Percentiles rank a stretch among this genome's conserved stretches.
phyloP scores from a whole-genome alignment of 352 stramenopile species.

The Blastocystis sp. region DNA sequence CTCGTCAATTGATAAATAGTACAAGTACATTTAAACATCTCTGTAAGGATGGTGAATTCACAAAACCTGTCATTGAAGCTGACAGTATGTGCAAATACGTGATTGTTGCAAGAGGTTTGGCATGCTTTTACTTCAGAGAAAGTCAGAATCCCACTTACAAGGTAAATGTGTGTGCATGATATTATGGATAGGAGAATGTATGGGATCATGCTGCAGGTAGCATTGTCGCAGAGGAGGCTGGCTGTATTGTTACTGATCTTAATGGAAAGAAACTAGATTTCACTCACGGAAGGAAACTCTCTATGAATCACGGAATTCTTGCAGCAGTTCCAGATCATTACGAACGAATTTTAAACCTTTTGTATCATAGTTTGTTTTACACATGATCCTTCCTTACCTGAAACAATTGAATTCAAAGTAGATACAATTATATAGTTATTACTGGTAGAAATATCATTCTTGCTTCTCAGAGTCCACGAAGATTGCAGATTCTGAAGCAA shows the following conservation, averaged over 20 bases:
- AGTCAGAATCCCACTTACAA: neutral
- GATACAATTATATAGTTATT: neutral
- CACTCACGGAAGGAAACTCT: constrained; percentile 72
- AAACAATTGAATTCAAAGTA: constrained; percentile 37
- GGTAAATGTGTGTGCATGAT: neutral
- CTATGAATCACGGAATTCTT: constrained; percentile 71
- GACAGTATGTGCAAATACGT: constrained; percentile 67
- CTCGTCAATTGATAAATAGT: neutral
- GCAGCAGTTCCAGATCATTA: constrained; percentile 71
- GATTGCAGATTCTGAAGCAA: constrained; percentile 66
- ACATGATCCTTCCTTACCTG: constrained; percentile 59
- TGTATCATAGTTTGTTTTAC: constrained; percentile 8
- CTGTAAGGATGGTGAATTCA: neutral
- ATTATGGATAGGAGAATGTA: constrained; percentile 73
- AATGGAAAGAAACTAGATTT: constrained; percentile 83
- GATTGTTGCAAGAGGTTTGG: constrained; percentile 1
- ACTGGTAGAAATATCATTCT: constrained; percentile 23
- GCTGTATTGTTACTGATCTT: constrained; percentile 78
- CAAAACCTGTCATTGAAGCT: constrained; percentile 6
- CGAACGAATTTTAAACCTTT: constrained; percentile 69
- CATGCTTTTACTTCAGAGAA: constrained; percentile 15
- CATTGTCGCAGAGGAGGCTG: constrained; percentile 74
- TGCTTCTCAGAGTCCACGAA: constrained; percentile 46
- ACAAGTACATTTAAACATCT: neutral
- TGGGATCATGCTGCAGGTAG: constrained; percentile 76